Percentiles rank a stretch among this genome's conserved stretches.
Evolutionary conservation across 352 stramenopile species (phyloP).

Genomic region (Thraustotheca clavata): DNA sequence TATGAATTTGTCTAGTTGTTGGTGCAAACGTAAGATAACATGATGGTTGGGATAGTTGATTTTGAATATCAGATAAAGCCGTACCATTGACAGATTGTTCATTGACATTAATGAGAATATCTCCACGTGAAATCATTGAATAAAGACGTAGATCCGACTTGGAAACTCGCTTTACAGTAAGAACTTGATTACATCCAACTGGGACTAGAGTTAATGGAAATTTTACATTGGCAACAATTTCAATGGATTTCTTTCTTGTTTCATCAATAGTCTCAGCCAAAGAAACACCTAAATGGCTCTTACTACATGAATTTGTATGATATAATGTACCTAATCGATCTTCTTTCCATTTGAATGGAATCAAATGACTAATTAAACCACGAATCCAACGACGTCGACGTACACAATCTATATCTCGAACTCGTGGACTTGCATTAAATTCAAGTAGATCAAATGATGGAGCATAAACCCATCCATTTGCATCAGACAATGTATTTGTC

Average conservation of each 20-base stretch:
- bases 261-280: background rate
- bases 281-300: background rate
- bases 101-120: constrained; percentile 6
- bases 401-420: background rate
- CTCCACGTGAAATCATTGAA: background rate
- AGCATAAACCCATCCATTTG: constrained; percentile 12
- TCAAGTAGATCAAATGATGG: background rate
- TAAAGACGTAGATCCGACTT: background rate
- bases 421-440: background rate
- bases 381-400: constrained; percentile 16
- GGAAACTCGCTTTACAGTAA: background rate
- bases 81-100: background rate
- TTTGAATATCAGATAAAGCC: background rate
- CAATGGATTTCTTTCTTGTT: too few relatives aligned
- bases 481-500: background rate
- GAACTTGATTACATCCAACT: background rate
- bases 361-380: background rate
- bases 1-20: background rate
- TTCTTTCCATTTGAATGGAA: constrained; percentile 15
- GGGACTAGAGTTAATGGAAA: constrained; percentile 3
- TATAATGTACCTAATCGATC: background rate
- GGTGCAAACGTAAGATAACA: constrained; percentile 6
- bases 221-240: too few relatives aligned
- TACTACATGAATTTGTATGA: background rate
- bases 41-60: background rate